Evolutionary conservation across 2,329 filamentous ascomycete genomes (phyloP).

Genomic region (Fusarium sp.): DNA sequence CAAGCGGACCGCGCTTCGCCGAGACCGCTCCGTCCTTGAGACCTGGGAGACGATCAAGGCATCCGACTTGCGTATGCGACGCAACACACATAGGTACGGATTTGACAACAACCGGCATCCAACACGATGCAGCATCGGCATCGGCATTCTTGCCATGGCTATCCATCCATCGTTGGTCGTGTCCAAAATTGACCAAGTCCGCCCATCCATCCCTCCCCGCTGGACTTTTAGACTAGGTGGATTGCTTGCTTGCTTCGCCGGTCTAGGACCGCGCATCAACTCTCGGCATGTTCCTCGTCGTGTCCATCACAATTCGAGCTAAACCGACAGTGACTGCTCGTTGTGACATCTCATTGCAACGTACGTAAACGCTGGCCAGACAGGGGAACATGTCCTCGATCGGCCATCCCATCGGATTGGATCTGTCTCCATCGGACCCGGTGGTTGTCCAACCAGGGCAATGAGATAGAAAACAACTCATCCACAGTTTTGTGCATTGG

Average conservation of each 20-base stretch:
- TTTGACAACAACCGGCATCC: conserved; percentile 5
- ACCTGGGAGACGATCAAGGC: neutral
- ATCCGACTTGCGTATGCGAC: neutral
- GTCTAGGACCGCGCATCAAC: neutral
- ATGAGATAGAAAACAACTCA: conserved; percentile 36
- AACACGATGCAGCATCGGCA: conserved; percentile 4
- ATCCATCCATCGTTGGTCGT: neutral
- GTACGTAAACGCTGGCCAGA: conserved; percentile 10
- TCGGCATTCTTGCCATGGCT: conserved; percentile 18
- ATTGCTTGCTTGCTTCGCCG: conserved; percentile 3
- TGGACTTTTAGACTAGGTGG: neutral
- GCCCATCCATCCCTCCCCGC: neutral
- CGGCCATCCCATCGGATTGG: conserved; percentile 29
- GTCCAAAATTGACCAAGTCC: neutral
- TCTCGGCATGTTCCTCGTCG: neutral
- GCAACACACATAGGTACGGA: neutral
- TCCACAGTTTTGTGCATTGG: conserved; percentile 28
- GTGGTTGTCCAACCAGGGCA: conserved; percentile 36
- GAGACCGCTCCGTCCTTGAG: conserved; percentile 5
- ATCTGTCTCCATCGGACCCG: conserved; percentile 21
- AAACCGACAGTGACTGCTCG: conserved; percentile 10
- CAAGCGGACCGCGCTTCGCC: conserved; percentile 6
- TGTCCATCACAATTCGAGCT: conserved; percentile 19
- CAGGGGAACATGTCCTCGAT: conserved; percentile 28
- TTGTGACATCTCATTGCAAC: conserved; percentile 5